Base-by-base conservation (phyloP, 208 protist species). In the Trypanosoma congolense region DNA sequence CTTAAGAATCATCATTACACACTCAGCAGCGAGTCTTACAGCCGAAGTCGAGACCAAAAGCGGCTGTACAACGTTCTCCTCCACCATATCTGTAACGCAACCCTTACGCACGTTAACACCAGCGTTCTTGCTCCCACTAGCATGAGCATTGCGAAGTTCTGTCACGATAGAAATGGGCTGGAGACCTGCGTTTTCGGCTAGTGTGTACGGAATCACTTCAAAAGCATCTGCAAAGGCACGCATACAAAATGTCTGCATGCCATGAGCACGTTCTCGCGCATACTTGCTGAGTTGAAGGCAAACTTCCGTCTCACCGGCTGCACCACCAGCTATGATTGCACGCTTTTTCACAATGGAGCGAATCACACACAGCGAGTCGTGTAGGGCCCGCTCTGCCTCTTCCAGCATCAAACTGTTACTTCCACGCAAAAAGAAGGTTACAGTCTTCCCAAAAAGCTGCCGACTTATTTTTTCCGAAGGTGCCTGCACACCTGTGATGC, bases 361-460 rank as follows among this genome's bases (percentile, higher is more conserved):
- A 53, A 99, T 95, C 40, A 99, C 98, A 67, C 98, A 99, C n/a
- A 99, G 82, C 2, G 98, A 98, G 77, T 99, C 98, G 67, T 99
- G 98, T 28, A 99, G 52, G 1, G 97, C 99, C 41, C 98, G 87
- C 56, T 99, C 97, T 10, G 96, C 87, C 83, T 99, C 98, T 49
- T 98, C 98, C 1, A 99, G 56, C 44, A 99, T 85, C 16, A 99
- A 74, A 52, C 93, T 83, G 78, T 99, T 99, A 55, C 97, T 95
- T 22, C 97, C 98, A 38, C 97, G 80, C 19, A 97, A 65, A n/a
- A 99, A 81, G 55, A 99, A 82, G 35, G 94, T 93, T 16, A 98
- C 96, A 16, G 97, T 99, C 65, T 95, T 88, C 45, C 84, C 91
- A 42, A 88, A 77, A n/a, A 86, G 57, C 46, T 83, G 66, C 54